phyloP scores from a whole-genome alignment of 257 asterid genomes.

The Nicotiana paniculata region DNA sequence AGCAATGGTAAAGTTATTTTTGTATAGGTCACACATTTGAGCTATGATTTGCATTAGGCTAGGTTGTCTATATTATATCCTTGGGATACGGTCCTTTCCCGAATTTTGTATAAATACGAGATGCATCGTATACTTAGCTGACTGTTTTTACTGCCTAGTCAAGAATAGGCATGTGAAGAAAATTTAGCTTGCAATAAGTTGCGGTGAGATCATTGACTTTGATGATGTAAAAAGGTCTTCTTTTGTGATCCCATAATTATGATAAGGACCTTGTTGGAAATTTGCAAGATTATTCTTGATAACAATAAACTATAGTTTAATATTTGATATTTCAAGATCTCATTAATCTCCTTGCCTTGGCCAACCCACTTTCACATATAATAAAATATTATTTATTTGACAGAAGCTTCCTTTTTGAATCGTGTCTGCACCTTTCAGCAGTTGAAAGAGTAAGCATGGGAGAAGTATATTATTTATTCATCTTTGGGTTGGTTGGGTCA shows the following conservation, averaged over 20 bases:
- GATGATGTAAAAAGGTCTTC: background rate
- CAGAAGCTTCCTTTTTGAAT: background rate
- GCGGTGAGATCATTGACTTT: background rate
- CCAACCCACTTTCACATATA: constrained; percentile 7
- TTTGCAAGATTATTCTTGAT: background rate
- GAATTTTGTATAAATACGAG: no score
- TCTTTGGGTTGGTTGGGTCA: background rate
- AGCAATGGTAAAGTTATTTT: no score
- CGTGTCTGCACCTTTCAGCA: background rate
- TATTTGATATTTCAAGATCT: constrained; percentile 1
- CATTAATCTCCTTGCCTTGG: background rate
- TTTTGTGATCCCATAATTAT: constrained; percentile 3
- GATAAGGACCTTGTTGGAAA: background rate
- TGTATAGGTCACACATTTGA: no score
- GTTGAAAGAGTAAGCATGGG: background rate
- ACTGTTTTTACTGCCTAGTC: background rate
- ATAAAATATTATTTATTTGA: background rate
- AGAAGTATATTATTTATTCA: background rate
- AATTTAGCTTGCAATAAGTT: background rate
- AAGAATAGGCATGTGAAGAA: constrained; percentile 1
- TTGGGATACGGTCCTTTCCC: no score
- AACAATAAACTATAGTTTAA: background rate
- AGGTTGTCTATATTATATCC: no score
- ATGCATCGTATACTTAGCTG: no score
- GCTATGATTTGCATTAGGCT: no score